A percentile compares a stretch with the other conserved stretches of the same genome.
phyloP scores from a whole-genome alignment of 495 filamentous ascomycete genomes.

The Pyrenula massariospora region DNA sequence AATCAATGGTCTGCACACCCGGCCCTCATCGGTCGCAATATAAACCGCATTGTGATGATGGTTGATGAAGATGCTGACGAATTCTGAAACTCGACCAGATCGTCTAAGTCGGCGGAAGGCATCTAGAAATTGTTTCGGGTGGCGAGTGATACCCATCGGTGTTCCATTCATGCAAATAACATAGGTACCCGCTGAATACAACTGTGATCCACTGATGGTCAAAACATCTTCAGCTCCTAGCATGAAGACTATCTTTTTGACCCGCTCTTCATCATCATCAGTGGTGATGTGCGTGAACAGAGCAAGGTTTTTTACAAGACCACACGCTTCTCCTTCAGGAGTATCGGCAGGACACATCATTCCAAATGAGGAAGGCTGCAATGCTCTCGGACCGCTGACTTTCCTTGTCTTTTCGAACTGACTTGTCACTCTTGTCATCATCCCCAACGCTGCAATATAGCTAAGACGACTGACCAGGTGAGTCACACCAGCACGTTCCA shows the following conservation, averaged over 20 bases:
- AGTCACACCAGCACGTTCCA: slow-evolving; percentile 94
- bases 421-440: slow-evolving; percentile 98
- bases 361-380: slow-evolving; percentile 95
- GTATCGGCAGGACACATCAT: slow-evolving; percentile 97
- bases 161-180: slow-evolving; percentile 94
- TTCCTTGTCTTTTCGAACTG: slow-evolving; percentile 98
- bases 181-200: slow-evolving; percentile 73
- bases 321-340: slow-evolving; percentile 95
- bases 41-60: slow-evolving; percentile 83
- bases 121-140: slow-evolving; percentile 72
- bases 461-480: slow-evolving; percentile 92
- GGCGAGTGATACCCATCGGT: slow-evolving; percentile 68
- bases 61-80: slow-evolving; percentile 92
- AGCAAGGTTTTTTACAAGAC: slow-evolving; percentile 94
- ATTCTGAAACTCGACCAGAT: slow-evolving; percentile 81
- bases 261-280: slow-evolving; percentile 79
- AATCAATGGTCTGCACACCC: slow-evolving; percentile 90
- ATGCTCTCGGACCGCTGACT: slow-evolving; percentile 83
- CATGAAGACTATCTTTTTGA: slow-evolving; percentile 67
- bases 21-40: slow-evolving; percentile 91
- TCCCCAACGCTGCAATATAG: slow-evolving; percentile 95
- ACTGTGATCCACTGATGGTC: slow-evolving; percentile 61
- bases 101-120: slow-evolving; percentile 75
- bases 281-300: slow-evolving; percentile 99
- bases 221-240: slow-evolving; percentile 70